Conservation (phyloP, 345 rosid genomes). For the Nasturtium officinale region DNA sequence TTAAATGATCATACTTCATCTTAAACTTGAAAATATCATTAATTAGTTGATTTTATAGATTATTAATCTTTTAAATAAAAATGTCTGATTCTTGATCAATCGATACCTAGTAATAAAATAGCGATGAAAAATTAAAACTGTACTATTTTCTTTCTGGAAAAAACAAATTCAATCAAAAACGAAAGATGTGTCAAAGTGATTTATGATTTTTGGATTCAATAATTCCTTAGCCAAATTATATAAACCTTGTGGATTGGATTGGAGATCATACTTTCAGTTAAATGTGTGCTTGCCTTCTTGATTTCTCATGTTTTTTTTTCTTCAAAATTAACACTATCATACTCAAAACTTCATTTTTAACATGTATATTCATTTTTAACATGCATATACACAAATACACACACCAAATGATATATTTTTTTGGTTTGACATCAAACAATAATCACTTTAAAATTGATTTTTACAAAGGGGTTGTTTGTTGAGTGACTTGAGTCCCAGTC, state of each 20-base stretch:
- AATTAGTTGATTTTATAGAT: background rate
- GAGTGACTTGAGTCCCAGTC: conserved; percentile 39
- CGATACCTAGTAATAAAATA: background rate
- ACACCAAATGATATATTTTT: background rate
- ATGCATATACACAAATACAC: background rate
- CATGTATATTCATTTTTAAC: background rate
- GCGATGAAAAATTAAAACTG: background rate
- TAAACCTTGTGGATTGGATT: background rate
- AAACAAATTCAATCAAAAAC: background rate
- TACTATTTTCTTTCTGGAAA: no score
- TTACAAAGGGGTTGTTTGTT: conserved; percentile 20
- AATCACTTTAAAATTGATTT: background rate
- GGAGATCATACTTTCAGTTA: background rate
- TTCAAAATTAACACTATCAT: background rate
- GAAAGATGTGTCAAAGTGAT: background rate
- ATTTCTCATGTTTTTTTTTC: background rate
- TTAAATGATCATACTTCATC: background rate
- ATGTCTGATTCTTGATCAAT: background rate
- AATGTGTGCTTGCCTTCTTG: background rate
- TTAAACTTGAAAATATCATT: background rate
- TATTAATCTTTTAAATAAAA: background rate
- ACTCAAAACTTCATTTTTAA: background rate
- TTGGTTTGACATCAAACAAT: background rate
- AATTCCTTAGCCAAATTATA: background rate
- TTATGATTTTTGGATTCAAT: background rate